Percentiles rank a stretch among this genome's conserved stretches.
These are phyloP conservation scores for Escovopsis weberi DNA, from an alignment of 2,329 filamentous ascomycete species.

Conservation along the genomic window DNA sequence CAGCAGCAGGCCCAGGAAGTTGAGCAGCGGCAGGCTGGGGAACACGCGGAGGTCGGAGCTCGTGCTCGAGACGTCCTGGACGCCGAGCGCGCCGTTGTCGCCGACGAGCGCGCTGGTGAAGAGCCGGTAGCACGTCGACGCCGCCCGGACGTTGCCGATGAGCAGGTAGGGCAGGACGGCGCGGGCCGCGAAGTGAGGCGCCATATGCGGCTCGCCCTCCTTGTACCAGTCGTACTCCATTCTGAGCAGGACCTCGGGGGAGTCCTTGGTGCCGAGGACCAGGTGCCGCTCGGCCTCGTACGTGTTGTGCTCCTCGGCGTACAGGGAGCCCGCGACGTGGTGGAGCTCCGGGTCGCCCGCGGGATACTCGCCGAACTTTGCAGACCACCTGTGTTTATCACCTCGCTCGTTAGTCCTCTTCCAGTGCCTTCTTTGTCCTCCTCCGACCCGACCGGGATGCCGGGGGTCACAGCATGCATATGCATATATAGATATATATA, in stretches of 20 bases:
- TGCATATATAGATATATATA: too few species aligned
- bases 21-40: conserved; percentile 82
- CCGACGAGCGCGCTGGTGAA: conserved; percentile 27
- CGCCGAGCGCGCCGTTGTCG: conserved; percentile 40
- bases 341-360: conserved; percentile 90
- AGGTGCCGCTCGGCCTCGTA: conserved; percentile 92
- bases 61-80: conserved; percentile 67
- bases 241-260: conserved; percentile 60
- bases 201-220: conserved; percentile 75
- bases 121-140: conserved; percentile 65
- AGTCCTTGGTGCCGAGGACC: conserved; percentile 77
- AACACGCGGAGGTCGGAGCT: conserved; percentile 68
- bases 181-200: conserved; percentile 71
- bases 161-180: conserved; percentile 85
- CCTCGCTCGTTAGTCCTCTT: background rate
- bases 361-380: conserved; percentile 71
- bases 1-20: conserved; percentile 78
- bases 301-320: conserved; percentile 81
- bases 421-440: background rate
- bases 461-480: background rate
- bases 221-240: conserved; percentile 93
- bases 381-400: conserved; percentile 48
- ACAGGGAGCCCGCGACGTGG: conserved; percentile 76
- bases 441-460: too few species aligned
- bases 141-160: conserved; percentile 77